A percentile compares a stretch with the other conserved stretches of the same genome.
Conservation (phyloP, 2,329 filamentous ascomycete species). For the Paraphaeosphaeria sporulosa region DNA sequence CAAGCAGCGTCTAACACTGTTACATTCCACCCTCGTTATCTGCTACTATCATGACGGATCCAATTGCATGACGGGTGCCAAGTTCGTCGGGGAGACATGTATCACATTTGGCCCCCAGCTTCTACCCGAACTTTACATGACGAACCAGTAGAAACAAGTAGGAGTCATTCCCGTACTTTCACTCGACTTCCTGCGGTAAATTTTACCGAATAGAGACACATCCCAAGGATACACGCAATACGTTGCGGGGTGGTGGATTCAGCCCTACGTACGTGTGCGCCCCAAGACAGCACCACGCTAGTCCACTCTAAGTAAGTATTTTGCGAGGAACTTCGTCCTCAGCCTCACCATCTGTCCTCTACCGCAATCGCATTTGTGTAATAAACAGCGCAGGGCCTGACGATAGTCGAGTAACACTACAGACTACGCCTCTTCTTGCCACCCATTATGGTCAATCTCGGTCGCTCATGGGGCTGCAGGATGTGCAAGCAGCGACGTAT, state of each 20-base stretch:
- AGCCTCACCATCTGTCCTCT: background rate
- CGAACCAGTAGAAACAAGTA: too few relatives aligned
- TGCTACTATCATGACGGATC: background rate
- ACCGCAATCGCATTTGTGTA: background rate
- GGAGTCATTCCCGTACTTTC: too few relatives aligned
- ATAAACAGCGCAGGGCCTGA: background rate
- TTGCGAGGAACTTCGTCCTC: conserved; percentile 1
- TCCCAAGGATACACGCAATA: background rate
- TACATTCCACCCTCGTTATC: background rate
- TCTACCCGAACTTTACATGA: too few relatives aligned
- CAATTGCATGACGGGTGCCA: background rate
- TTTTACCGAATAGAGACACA: too few relatives aligned
- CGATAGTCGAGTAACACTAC: background rate
- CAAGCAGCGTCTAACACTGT: background rate
- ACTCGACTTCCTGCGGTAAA: too few relatives aligned
- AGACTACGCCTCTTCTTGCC: background rate
- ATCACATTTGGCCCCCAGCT: background rate
- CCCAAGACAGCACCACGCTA: background rate
- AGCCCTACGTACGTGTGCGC: background rate
- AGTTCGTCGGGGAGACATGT: background rate
- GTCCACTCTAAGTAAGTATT: background rate
- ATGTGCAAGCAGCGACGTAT: conserved; percentile 9
- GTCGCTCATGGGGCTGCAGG: conserved; percentile 8
- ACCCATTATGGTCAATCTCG: conserved; percentile 8
- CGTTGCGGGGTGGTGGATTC: background rate